Percentiles rank a stretch among this genome's conserved stretches.
Conservation (phyloP, 441 rosid species). For the Flueggea neowawraea region DNA sequence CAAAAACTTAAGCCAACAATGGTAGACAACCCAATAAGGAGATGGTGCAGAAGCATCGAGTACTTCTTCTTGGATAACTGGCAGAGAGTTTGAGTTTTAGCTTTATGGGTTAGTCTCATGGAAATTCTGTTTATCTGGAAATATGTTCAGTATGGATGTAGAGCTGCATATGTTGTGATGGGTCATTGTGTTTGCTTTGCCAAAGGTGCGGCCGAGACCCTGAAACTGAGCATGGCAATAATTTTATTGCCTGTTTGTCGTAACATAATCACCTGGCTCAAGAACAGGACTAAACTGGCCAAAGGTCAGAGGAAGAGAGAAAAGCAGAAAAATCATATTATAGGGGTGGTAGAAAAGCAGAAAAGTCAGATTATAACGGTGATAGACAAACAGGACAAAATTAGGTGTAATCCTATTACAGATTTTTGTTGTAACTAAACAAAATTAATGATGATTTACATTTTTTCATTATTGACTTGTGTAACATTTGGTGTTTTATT, state of each 20-base stretch:
- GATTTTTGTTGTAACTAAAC: too few relatives aligned
- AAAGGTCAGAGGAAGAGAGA: too few relatives aligned
- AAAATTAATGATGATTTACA: too few relatives aligned
- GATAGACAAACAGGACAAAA: too few relatives aligned
- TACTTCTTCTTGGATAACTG: conserved; percentile 84
- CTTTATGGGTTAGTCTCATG: conserved; percentile 68
- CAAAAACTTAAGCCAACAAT: conserved; percentile 75
- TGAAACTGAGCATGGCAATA: conserved; percentile 92
- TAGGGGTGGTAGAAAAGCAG: too few relatives aligned
- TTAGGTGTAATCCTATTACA: too few relatives aligned
- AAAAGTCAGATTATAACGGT: too few relatives aligned
- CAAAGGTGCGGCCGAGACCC: conserved; percentile 90
- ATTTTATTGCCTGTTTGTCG: conserved; percentile 83
- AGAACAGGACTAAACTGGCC: conserved; percentile 82
- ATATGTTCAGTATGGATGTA: conserved; percentile 59
- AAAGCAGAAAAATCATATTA: too few relatives aligned
- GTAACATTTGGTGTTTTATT: too few relatives aligned
- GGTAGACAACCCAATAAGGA: conserved; percentile 49
- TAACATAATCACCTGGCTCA: conserved; percentile 86
- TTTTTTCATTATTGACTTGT: too few relatives aligned
- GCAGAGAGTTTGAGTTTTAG: conserved; percentile 86
- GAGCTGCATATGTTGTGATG: conserved; percentile 63
- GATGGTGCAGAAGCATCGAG: conserved; percentile 39
- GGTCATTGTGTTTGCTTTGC: conserved; percentile 85
- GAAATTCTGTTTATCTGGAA: conserved; percentile 66